Base-by-base conservation (phyloP, 2,329 filamentous ascomycete species). In the Cadophora sp. region DNA sequence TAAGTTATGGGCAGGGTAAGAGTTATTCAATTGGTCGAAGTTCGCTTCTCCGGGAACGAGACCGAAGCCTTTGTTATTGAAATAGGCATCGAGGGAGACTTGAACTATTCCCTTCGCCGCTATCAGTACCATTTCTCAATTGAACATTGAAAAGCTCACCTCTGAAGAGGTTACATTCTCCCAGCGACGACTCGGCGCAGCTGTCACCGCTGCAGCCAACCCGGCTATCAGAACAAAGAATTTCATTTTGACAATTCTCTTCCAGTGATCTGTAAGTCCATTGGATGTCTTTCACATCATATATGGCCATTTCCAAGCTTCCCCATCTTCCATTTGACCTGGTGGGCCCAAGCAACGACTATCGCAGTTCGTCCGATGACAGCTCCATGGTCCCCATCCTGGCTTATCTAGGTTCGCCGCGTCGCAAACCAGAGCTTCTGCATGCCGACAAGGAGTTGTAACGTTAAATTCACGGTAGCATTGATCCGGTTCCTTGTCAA, bases 41-140 rank as follows among this genome's bases (percentile, higher is more conserved):
- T 80, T 76, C 0, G 83, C 80, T 71, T 84, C 81, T 1, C 82
- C 82, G 0, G 83, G 80, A 14, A 77, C 76, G 0, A 78, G 77
- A 3, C 82, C 82, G 67, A 85, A 84, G 1, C 77, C 83, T 65
- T 83, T 83, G 72, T 85, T 84, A 76, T 85, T 84, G 75, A 81
- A 82, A 51, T 79, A 78, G 0, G 74, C 22, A 0, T 76, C 73
- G 26, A 84, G 72, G 14, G 74, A 67, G 2, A 79, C 55, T 19
- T 72, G 70, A 1, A 76, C 67, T 12, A 67, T 65, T 69, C 67
- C 50, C 72, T n/a, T 71, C 12, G 24, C 24, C 19, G 26, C 46
- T 29, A n/a, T 69, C 26, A 66, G 48, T 14, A 51, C 37, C 31
- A 40, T 19, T 26, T 12, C 11, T 11, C 14, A 55, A 14, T 22